Conservation (phyloP, 2,329 filamentous ascomycete genomes). For the Didymella glomerata region DNA sequence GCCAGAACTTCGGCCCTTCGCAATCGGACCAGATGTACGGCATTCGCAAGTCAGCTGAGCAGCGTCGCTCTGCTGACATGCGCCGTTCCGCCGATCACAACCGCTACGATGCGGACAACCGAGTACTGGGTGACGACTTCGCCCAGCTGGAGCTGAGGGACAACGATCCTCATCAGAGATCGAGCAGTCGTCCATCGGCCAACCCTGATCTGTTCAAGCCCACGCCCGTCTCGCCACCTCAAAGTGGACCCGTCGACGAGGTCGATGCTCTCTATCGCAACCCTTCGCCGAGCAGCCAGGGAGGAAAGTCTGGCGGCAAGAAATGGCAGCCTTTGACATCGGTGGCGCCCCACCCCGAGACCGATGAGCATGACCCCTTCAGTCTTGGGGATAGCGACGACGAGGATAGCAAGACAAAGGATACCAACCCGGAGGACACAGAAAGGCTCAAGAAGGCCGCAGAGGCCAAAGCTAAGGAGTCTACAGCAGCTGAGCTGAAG, state of each 20-base stretch:
- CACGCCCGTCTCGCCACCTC: conserved; percentile 61
- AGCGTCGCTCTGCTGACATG: conserved; percentile 74
- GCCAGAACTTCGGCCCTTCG: conserved; percentile 51
- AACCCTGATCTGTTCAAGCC: conserved; percentile 85
- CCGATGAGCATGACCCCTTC: conserved; percentile 89
- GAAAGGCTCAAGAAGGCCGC: conserved; percentile 61
- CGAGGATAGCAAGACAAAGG: conserved; percentile 76
- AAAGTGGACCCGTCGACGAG: conserved; percentile 75
- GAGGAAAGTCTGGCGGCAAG: conserved; percentile 71
- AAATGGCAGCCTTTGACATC: conserved; percentile 97
- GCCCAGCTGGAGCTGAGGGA: conserved; percentile 69
- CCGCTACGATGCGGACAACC: conserved; percentile 92
- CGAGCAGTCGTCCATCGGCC: conserved; percentile 68
- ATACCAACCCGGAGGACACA: conserved; percentile 62
- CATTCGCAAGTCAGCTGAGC: conserved; percentile 52
- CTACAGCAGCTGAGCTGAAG: conserved; percentile 40
- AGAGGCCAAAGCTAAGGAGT: conserved; percentile 45
- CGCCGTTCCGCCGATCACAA: conserved; percentile 84
- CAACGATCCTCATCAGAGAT: conserved; percentile 64
- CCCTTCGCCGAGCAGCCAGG: conserved; percentile 45
- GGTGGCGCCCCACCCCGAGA: conserved; percentile 83
- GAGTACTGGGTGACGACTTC: conserved; percentile 91
- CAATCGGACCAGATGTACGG: conserved; percentile 53
- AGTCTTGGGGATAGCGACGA: conserved; percentile 96
- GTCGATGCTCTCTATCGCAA: conserved; percentile 76